These are phyloP conservation scores for Penicillium angulare DNA, from an alignment of 495 filamentous ascomycete genomes.

Conservation along the genomic window DNA sequence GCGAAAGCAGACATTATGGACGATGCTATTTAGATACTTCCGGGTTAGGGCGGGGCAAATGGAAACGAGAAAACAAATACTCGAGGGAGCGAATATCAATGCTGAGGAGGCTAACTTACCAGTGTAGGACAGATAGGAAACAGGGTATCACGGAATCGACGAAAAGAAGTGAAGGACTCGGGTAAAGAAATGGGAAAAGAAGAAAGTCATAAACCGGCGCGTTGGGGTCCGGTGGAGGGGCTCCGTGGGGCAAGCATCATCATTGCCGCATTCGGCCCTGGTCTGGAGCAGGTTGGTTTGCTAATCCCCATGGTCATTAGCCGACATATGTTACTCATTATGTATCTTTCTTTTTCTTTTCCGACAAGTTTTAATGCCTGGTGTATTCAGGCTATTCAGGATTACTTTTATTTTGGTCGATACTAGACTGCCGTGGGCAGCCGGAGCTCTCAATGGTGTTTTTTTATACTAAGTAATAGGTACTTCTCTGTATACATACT, in stretches of 20 bases:
- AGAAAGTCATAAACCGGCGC: slow-evolving; percentile 37
- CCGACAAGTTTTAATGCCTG: too few relatives aligned
- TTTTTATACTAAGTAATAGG: too few relatives aligned
- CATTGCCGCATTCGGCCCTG: slow-evolving; percentile 29
- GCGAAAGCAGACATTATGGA: slow-evolving; percentile 57
- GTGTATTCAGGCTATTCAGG: too few relatives aligned
- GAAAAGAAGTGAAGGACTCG: slow-evolving; percentile 10
- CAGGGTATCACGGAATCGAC: slow-evolving; percentile 7
- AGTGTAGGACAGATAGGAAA: slow-evolving; percentile 3
- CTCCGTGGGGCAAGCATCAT: slow-evolving; percentile 32
- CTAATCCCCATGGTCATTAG: slow-evolving; percentile 1
- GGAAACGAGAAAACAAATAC: background rate
- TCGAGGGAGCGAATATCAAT: slow-evolving; percentile 1
- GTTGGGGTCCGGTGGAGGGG: slow-evolving; percentile 43
- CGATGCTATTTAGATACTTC: slow-evolving; percentile 11
- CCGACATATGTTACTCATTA: too few relatives aligned
- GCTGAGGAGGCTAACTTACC: slow-evolving; percentile 3
- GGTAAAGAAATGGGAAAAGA: slow-evolving; percentile 15
- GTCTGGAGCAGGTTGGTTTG: slow-evolving; percentile 10
- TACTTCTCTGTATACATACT: too few relatives aligned
- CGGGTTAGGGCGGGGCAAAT: slow-evolving; percentile 38
- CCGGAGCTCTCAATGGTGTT: too few relatives aligned
- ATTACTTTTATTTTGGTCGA: too few relatives aligned
- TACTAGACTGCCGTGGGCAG: too few relatives aligned
- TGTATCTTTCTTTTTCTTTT: background rate